Evolutionary conservation across 495 filamentous ascomycete genomes (phyloP), one percentile per base, ranked within the genome.

Genomic region (Aspergillus olivimuriae): DNA sequence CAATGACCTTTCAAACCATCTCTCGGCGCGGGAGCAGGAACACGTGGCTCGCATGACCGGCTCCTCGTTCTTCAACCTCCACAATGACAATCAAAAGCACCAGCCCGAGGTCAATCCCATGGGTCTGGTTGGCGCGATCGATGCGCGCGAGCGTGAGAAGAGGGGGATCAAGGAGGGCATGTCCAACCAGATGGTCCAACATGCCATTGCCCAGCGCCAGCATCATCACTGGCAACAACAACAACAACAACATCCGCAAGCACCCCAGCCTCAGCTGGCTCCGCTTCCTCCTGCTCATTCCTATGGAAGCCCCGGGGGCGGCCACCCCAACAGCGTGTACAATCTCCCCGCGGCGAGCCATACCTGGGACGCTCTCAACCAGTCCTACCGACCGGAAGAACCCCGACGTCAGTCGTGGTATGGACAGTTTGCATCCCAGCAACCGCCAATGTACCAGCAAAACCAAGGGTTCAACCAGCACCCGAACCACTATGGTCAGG

Each of bases 11-110:
- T 75, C 78, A n/a, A 73, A 71, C 2, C 78, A 83, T 43, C 76
- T 95, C 15, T 91, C 89, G 12, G 91, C 91, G n/a, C 83, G 86
- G 6, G 91, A 97, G 60, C 91, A 95, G 56, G 88, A 95, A 59
- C 84, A 94, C 55, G 81, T 97, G 21, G 86, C 91, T n/a, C 78
- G 88, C 23, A 72, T 87, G 47, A 95, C 91, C 5, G 86, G 87
- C 0, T 83, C 81, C 1, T 83, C 91, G 2, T 73, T 97, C 48
- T 81, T 94, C 51, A 82, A 81, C 24, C 68, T 92, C 57, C 78
- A 78, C 16, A 61, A 51, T 16, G 72, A 77, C 9, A 76, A 70
- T 23, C 69, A 64, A 23, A 69, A 67, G 43, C 59, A 68, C 0
- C 52, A 51, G 12, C 41, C 61, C 6, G 61, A 66, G 14, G 71